Evolutionary conservation across 2,329 filamentous ascomycete species (phyloP).

Genomic region (Lasiodiplodia gonubiensis): DNA sequence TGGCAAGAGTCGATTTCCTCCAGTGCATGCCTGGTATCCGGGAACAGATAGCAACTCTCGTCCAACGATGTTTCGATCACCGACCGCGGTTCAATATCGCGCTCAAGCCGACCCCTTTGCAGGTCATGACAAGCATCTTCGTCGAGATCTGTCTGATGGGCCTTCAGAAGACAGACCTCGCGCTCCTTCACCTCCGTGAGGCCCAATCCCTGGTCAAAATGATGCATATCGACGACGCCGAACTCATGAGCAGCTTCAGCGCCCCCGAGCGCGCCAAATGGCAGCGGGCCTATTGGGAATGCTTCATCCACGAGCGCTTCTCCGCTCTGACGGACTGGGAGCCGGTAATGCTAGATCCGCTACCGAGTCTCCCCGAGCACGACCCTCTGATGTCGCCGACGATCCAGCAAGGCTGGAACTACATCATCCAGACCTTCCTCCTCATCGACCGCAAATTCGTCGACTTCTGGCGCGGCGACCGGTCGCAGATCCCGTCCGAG

Average conservation of each 20-base stretch:
- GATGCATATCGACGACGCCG: conserved; percentile 49
- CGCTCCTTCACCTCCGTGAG: conserved; percentile 81
- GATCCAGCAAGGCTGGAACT: conserved; percentile 52
- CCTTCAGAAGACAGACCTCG: conserved; percentile 74
- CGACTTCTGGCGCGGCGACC: conserved; percentile 49
- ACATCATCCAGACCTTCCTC: conserved; percentile 53
- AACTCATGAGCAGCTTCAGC: conserved; percentile 40
- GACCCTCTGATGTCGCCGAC: conserved; percentile 47
- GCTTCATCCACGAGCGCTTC: conserved; percentile 64
- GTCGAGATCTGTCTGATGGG: conserved; percentile 75
- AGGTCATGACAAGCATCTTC: conserved; percentile 76
- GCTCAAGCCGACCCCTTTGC: conserved; percentile 34
- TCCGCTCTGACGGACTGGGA: conserved; percentile 59
- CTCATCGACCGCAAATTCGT: conserved; percentile 54
- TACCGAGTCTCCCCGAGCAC: conserved; percentile 47
- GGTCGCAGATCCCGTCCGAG: conserved; percentile 46
- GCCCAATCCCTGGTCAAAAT: conserved; percentile 66
- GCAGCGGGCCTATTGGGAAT: conserved; percentile 62
- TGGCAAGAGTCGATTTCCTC: conserved; percentile 27
- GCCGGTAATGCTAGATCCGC: conserved; percentile 48
- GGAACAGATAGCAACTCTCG: conserved; percentile 8
- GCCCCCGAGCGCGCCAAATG: conserved; percentile 49
- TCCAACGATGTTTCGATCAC: conserved; percentile 30
- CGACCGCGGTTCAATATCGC: conserved; percentile 34
- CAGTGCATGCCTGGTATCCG: conserved; percentile 33